A percentile compares a stretch with the other conserved stretches of the same genome.
Evolutionary conservation across 139 green algal genomes (phyloP).

Genomic region (Chlamydomonas schloesseri): DNA sequence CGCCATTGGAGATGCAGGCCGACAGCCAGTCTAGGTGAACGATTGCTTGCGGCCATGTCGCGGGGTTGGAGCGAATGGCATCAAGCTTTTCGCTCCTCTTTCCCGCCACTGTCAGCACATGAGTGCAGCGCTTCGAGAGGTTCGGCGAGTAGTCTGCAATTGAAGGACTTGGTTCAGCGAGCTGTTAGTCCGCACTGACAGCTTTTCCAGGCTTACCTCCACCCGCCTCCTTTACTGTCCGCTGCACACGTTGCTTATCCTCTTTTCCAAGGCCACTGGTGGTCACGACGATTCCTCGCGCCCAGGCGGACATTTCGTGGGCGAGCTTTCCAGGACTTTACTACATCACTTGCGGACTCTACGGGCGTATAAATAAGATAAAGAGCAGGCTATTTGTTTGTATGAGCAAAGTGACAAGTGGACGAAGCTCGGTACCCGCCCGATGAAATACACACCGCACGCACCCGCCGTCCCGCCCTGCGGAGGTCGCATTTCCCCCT

Average conservation of each 20-base stretch:
- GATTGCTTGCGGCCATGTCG: conserved; percentile 7
- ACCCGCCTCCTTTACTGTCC: background rate
- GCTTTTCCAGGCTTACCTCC: background rate
- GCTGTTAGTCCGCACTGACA: background rate
- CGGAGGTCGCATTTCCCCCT: too few relatives aligned
- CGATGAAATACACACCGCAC: too few relatives aligned
- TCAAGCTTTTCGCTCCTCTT: background rate
- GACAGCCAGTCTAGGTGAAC: background rate
- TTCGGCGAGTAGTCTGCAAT: conserved; percentile 31
- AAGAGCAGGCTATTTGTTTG: too few relatives aligned
- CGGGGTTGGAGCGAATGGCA: background rate
- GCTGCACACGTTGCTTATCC: background rate
- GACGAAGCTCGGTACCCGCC: too few relatives aligned
- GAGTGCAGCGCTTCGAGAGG: conserved; percentile 29
- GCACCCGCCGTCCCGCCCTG: too few relatives aligned
- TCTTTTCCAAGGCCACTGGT: background rate
- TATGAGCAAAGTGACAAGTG: too few relatives aligned
- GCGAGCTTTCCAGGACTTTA: too few relatives aligned
- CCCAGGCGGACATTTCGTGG: background rate
- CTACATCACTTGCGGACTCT: too few relatives aligned
- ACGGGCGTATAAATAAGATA: too few relatives aligned
- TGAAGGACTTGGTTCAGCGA: background rate
- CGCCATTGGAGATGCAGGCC: background rate
- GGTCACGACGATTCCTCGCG: conserved; percentile 6
- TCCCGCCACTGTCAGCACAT: background rate